Evolutionary conservation across 306 rosid genomes (phyloP), one percentile per base, ranked within the genome.

Genomic region (Quercus suber): DNA sequence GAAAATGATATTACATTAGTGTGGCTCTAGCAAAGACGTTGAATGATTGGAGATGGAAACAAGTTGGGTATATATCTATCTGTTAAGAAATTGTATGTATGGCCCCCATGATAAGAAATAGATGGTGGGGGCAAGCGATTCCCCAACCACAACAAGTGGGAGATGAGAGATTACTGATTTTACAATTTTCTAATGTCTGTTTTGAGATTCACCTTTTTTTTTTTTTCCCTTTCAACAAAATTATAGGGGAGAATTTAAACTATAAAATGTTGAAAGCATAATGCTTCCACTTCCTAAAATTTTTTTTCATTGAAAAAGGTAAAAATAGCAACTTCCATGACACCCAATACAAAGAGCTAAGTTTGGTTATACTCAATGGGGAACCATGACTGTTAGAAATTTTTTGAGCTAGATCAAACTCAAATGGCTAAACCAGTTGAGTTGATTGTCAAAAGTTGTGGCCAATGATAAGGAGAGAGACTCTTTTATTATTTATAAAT

Each of bases 101-200:
- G 45, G 45, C 11, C 84, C 78, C 78, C 87, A 56, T 63, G 65
- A 78, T 81, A 81, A 82, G 89, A 30, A 41, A 28, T 69, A 86
- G 90, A 86, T 69, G 85, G 88, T 86, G 86, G 91, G 92, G 89
- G 70, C 90, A 82, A 82, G 21, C 84, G 81, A 86, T 82, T 86
- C 90, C 92, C 92, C 80, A 89, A 87, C 94, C 92, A 89, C 92
- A 89, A 74, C 75, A 70, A 75, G 2, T 68, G 25, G 27, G 72
- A 68, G 71, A 68, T 68, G 51, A 68, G 72, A 68, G 49, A 68
- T 68, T 21, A 68, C 52, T 68, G 72, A 35, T n/a, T 17, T 68
- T 68, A 45, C 72, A 33, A 68, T 68, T 33, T 35, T 68, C 51
- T 68, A 8, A 0, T 35, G 19, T 33, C 19, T 19, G 51, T 5